Evolutionary conservation across 352 stramenopile species (phyloP).

Genomic region (Globisporangium middletonii): DNA sequence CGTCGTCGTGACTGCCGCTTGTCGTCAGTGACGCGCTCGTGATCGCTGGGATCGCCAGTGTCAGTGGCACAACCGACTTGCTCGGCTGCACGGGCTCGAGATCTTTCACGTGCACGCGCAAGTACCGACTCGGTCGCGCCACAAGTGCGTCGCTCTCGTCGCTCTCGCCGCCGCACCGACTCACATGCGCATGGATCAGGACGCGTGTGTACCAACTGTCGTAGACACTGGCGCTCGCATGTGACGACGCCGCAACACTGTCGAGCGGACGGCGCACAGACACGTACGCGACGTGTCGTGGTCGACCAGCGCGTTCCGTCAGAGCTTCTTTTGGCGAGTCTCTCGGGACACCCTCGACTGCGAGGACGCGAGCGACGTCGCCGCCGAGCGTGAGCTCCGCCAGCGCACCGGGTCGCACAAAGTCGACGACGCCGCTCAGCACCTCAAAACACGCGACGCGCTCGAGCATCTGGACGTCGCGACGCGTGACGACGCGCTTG

Average conservation of each 20-base stretch:
- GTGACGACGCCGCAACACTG: neutral
- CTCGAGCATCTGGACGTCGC: conserved; percentile 19
- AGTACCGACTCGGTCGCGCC: conserved; percentile 2
- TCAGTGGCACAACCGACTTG: neutral
- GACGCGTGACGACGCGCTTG: conserved; percentile 12
- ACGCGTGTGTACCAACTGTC: conserved; percentile 3
- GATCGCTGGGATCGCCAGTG: neutral
- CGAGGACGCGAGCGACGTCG: conserved; percentile 15
- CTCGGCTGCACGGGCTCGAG: conserved; percentile 7
- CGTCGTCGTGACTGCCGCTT: neutral
- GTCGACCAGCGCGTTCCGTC: neutral
- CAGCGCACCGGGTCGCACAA: conserved; percentile 24
- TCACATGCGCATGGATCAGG: neutral
- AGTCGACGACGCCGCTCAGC: conserved; percentile 30
- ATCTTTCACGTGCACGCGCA: conserved; percentile 10
- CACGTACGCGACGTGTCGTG: conserved; percentile 3
- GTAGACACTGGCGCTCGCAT: neutral
- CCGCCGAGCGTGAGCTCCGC: conserved; percentile 25
- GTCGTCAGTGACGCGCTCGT: neutral
- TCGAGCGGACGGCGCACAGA: neutral
- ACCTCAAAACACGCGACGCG: conserved; percentile 25
- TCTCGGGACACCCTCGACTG: neutral
- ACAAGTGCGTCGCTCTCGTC: neutral
- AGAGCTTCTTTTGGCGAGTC: too few relatives aligned
- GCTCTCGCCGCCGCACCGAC: neutral